phyloP scores from a whole-genome alignment of 108 stramenopile genomes.

The Conticribra weissflogii region DNA sequence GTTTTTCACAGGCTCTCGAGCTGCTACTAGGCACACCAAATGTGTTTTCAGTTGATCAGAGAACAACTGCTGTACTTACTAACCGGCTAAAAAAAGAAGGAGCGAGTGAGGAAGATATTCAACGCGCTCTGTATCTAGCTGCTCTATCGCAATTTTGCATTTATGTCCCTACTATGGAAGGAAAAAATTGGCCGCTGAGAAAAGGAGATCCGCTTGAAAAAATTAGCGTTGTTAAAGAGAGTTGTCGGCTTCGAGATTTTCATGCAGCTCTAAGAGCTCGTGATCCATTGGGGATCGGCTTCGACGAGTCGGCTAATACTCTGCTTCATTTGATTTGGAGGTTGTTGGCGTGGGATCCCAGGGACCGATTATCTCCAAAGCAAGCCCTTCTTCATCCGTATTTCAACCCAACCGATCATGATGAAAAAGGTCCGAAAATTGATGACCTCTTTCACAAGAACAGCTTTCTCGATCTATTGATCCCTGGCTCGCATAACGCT shows the following conservation, averaged over 20 bases:
- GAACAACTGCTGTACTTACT: conserved; percentile 86
- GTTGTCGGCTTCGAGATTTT: conserved; percentile 74
- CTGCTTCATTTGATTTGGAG: conserved; percentile 83
- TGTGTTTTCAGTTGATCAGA: conserved; percentile 92
- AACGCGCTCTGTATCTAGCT: conserved; percentile 75
- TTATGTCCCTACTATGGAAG: conserved; percentile 55
- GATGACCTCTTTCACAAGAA: background rate
- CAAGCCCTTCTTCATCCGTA: conserved; percentile 81
- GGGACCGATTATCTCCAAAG: conserved; percentile 63
- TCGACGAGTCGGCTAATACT: conserved; percentile 62
- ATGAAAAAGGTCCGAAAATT: background rate
- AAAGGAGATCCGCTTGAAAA: conserved; percentile 75
- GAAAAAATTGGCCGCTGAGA: conserved; percentile 68
- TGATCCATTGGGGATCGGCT: conserved; percentile 83
- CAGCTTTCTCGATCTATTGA: background rate
- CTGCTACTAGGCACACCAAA: conserved; percentile 92
- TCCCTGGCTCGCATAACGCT: conserved; percentile 65
- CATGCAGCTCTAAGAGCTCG: conserved; percentile 74
- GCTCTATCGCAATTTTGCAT: conserved; percentile 87
- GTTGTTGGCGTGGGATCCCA: conserved; percentile 77
- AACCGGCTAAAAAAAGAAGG: conserved; percentile 71
- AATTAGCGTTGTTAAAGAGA: conserved; percentile 37
- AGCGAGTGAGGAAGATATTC: conserved; percentile 62
- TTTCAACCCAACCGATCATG: conserved; percentile 46
- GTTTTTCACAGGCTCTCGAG: conserved; percentile 67